Percentiles rank a stretch among this genome's conserved stretches.
phyloP scores from a whole-genome alignment of 768 basidiomycete genomes.

The Coprinopsis sp. region DNA sequence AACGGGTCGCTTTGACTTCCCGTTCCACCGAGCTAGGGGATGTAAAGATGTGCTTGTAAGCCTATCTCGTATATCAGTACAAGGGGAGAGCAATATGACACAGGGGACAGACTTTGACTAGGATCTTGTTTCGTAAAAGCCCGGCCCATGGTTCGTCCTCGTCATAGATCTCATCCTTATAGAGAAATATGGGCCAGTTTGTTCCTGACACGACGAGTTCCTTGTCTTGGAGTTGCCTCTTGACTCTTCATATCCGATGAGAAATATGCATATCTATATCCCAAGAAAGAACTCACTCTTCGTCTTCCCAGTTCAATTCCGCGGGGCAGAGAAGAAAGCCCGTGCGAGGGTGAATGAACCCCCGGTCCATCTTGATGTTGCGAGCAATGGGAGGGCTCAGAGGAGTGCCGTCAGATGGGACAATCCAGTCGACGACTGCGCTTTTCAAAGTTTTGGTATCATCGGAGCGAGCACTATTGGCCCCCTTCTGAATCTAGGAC shows the following conservation, averaged over 20 bases:
- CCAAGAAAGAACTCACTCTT: not conserved
- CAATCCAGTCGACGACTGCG: not conserved
- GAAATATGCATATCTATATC: too few relatives aligned
- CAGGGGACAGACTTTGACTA: not conserved
- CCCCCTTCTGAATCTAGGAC: too few relatives aligned
- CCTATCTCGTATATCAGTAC: too few relatives aligned
- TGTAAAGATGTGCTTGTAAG: not conserved
- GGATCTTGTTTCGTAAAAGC: not conserved
- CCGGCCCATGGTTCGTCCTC: not conserved
- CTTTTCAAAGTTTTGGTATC: too few relatives aligned
- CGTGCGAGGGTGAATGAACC: not conserved
- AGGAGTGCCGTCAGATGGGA: not conserved
- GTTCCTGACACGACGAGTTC: not conserved
- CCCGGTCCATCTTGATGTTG: not conserved
- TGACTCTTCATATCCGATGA: not conserved
- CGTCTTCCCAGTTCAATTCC: too few relatives aligned
- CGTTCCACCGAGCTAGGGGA: conserved; percentile 1
- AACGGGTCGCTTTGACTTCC: not conserved
- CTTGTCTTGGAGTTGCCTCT: not conserved
- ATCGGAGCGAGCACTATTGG: too few relatives aligned
- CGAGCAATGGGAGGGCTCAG: not conserved
- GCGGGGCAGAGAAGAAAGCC: conserved; percentile 1
- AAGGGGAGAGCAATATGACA: not conserved
- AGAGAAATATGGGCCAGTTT: too few relatives aligned
- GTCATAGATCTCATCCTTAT: too few relatives aligned